Evolutionary conservation across 1,284 basidiomycete species (phyloP), one percentile per base, ranked within the genome.

Genomic region (Mycena sp.): DNA sequence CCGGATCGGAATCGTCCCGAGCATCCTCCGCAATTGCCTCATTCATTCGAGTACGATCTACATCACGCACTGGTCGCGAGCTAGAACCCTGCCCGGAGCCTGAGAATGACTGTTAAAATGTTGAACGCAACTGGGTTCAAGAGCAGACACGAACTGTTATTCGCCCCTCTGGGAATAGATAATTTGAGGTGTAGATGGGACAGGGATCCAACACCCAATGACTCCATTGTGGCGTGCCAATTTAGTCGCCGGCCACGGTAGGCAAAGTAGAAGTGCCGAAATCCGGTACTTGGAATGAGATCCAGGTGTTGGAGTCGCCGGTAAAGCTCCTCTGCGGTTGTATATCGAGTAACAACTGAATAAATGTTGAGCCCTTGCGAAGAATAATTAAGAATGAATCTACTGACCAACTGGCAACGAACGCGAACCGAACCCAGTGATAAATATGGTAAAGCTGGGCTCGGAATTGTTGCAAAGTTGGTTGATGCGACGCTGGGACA

Each of bases 401-500:
- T 48, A 40, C 54, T 56, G 1, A 56, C 54, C 7, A 25, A 56
- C 21, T n/a, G 54, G 44, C 25, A 56, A 25, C 17, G 54, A 56
- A 1, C 44, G 44, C 21, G 54, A 37, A 25, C n/a, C 17, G 12
- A 48, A 46, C 19, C 54, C 54, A 10, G 9, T 29, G 1, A 56
- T 35, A 40, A 56, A 56, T 38, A 56, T 28, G 5, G 54, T 56
- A 32, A 38, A 56, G 23, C 11, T n/a, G 12, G 54, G 19, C 16
- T 56, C 35, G 17, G 28, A 30, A 19, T 30, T 58, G 2, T 25
- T 0, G 19, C 37, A 58, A 21, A 58, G 0, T 17, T 28, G 45
- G 29, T 41, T 43, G 38, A 41, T 17, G n/a, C 46, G 46, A 17
- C 56, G 56, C 25, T 43, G 37, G 21, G 56, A 58, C 56, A 58